Base-by-base conservation (phyloP, 148 eudicot genomes). In the Camellia lanceoleosa region DNA sequence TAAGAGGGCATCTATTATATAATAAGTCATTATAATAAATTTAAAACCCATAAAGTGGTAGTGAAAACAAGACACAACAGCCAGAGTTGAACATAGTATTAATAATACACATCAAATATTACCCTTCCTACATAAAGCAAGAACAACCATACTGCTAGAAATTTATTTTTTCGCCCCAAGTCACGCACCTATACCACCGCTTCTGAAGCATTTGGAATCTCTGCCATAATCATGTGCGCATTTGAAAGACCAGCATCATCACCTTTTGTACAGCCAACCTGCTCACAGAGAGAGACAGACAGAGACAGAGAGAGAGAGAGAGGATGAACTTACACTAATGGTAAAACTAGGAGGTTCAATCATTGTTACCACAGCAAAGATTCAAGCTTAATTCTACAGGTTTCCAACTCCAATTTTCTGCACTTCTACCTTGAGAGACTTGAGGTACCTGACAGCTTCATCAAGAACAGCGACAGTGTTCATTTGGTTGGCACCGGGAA, bases 391-490 rank as follows among this genome's bases (percentile, higher is more conserved):
- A 18, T 79, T 59, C 58, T 79, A 64, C 76, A 80, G 67, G 58
- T 84, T 86, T 60, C 71, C 80, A 11, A 81, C 82, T 59, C 92
- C 95, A 59, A 88, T 80, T 79, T 86, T 87, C 87, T 87, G 75
- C 44, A 77, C 90, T 83, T 88, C 90, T 7, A 85, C 85, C 80
- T 87, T 86, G 68, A 89, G 88, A 18, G 90, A 87, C 81, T 91
- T 89, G 59, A 91, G 90, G 83, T 91, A 86, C 79, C 82, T 79
- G 43, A 90, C 95, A 85, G 92, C 92, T 86, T 88, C 95, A 75
- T 91, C 95, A 80, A 91, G 88, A 72, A 91, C 89, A 70, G 82
- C 84, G 20, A 81, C 84, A 16, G 89, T 86, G 75, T 85, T 87
- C 91, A 91, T 88, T 73, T 72, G 78, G 14, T 84, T 85, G 18